Conservation (phyloP, 306 rosid species). For the Inga laurina region DNA sequence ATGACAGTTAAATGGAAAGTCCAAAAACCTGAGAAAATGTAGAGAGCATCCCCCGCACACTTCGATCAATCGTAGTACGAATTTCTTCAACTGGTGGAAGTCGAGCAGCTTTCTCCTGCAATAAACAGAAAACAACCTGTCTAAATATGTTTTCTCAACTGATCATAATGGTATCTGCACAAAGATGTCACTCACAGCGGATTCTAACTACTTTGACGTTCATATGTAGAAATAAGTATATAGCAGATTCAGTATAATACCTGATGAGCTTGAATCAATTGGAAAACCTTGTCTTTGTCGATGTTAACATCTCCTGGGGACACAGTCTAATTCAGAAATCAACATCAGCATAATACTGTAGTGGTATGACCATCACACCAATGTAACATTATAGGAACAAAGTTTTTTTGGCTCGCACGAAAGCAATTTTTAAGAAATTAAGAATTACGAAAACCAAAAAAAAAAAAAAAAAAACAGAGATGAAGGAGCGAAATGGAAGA, state of each 20-base stretch:
- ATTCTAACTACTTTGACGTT: constrained; percentile 4
- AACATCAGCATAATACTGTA: constrained; percentile 9
- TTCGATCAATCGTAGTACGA: constrained; percentile 72
- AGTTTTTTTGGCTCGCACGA: neutral
- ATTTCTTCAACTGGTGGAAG: constrained; percentile 73
- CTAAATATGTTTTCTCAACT: neutral
- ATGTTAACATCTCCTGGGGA: constrained; percentile 53
- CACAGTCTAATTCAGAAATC: constrained; percentile 48
- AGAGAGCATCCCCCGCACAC: constrained; percentile 83
- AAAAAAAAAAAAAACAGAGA: neutral
- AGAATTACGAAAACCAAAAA: neutral
- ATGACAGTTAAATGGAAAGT: constrained; percentile 12
- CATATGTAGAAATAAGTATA: neutral
- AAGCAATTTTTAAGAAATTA: neutral
- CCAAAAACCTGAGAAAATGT: constrained; percentile 72
- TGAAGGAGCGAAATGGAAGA: neutral
- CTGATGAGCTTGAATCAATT: constrained; percentile 86
- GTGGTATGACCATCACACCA: constrained; percentile 16
- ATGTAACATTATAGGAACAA: constrained; percentile 3
- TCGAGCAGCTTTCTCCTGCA: constrained; percentile 84
- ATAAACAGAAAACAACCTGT: constrained; percentile 22
- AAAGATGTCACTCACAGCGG: neutral
- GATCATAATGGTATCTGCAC: neutral
- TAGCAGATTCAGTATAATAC: constrained; percentile 36
- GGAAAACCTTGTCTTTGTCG: constrained; percentile 49